Evolutionary conservation across 2,329 filamentous ascomycete species (phyloP), one percentile per base, ranked within the genome.

Genomic region (Fusarium sp.): DNA sequence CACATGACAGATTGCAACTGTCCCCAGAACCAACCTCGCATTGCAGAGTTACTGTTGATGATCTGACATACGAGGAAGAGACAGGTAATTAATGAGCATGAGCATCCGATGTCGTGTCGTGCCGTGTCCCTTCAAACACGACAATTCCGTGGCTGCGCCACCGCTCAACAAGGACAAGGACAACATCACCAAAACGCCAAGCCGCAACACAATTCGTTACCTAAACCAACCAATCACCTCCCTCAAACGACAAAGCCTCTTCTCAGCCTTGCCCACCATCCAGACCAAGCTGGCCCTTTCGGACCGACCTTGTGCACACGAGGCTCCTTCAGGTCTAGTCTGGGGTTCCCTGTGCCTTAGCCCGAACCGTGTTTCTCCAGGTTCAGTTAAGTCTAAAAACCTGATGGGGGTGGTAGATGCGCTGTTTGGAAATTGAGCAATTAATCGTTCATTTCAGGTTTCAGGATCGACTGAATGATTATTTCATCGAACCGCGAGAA

Each of bases 211-310:
- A 29, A 46, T 57, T 67, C 47, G 63, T 9, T 56, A 33, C 25
- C n/a, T 7, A 5, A 4, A 17, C 5, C n/a, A 45, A 4, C 65
- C 68, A 70, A 71, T 66, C 31, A 50, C 6, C 15, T 12, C 5
- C 11, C 13, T 14, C 2, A 0, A 61, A 41, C 25, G 14, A 6
- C 29, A 35, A 20, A 45, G 46, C 55, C 63, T 55, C 22, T 20
- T 61, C 46, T 76, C 74, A 76, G 75, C 75, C 75, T 76, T 61
- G 73, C 45, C 42, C 44, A 35, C 62, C 36, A 11, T 41, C 53
- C 67, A 65, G 55, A 35, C 31, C 20, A 36, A 41, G 55, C 36
- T 68, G 68, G 76, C 76, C 76, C 75, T 72, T 78, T 78, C 76
- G 76, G 76, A 58, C 76, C 76, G 76, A 78, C 54, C 57, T 50